These are phyloP conservation scores for Suhomyces sp. DNA, from an alignment of 805 yeast genomes.

Conservation along the genomic window DNA sequence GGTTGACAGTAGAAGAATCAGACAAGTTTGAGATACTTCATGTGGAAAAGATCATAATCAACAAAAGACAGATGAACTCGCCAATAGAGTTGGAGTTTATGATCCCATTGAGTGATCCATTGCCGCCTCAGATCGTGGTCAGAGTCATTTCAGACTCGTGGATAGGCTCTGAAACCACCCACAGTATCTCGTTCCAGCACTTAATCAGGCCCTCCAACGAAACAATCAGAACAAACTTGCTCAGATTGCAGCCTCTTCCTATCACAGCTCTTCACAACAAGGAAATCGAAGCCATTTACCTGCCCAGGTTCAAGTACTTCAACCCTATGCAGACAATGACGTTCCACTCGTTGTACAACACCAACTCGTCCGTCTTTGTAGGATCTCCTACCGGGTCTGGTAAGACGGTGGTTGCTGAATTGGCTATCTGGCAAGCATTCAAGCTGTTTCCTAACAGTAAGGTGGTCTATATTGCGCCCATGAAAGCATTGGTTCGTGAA, in stretches of 20 bases:
- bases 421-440: slow-evolving; percentile 97
- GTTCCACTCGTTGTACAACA: slow-evolving; percentile 82
- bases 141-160: slow-evolving; percentile 80
- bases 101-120: slow-evolving; percentile 84
- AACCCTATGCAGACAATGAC: slow-evolving; percentile 99
- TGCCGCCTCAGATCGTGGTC: slow-evolving; percentile 85
- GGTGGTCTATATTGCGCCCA: slow-evolving; percentile 82
- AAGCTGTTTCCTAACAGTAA: slow-evolving; percentile 75
- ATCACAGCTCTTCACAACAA: slow-evolving; percentile 70
- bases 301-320: slow-evolving; percentile 70
- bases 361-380: slow-evolving; percentile 75
- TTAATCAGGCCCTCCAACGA: slow-evolving; percentile 85
- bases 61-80: slow-evolving; percentile 50
- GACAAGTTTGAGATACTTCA: slow-evolving; percentile 72
- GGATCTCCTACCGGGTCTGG: slow-evolving; percentile 99
- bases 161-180: slow-evolving; percentile 80
- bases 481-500: slow-evolving; percentile 83
- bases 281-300: slow-evolving; percentile 65
- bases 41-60: slow-evolving; percentile 74
- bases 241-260: slow-evolving; percentile 84
- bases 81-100: slow-evolving; percentile 82
- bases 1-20: slow-evolving; percentile 91
- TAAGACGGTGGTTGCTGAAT: slow-evolving; percentile 93
- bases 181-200: slow-evolving; percentile 84
- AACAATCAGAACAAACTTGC: slow-evolving; percentile 75